phyloP scores from a whole-genome alignment of 2,329 filamentous ascomycete genomes.

The Phialophora chinensis region DNA sequence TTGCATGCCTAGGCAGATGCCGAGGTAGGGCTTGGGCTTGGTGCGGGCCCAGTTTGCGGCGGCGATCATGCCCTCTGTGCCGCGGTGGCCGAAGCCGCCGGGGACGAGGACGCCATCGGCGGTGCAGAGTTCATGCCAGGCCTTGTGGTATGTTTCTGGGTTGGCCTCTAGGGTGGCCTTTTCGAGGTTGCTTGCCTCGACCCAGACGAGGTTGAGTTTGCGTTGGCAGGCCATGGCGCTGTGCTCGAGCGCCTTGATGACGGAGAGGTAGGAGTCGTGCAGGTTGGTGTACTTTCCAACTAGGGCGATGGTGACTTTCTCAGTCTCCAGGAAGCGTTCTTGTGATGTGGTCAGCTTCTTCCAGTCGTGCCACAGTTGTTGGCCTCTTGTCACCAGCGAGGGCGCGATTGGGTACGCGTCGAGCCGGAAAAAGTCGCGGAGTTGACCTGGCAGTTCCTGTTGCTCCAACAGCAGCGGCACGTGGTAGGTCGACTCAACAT shows the following conservation, averaged over 20 bases:
- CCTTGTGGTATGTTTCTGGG: conserved; percentile 78
- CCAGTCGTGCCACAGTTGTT: conserved; percentile 79
- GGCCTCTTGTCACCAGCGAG: conserved; percentile 66
- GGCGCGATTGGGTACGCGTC: conserved; percentile 61
- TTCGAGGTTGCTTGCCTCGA: conserved; percentile 86
- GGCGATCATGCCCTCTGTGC: conserved; percentile 87
- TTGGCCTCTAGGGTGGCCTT: conserved; percentile 64
- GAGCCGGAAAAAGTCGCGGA: conserved; percentile 70
- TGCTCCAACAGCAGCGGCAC: conserved; percentile 89
- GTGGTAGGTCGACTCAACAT: conserved; percentile 90
- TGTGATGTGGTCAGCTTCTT: conserved; percentile 71
- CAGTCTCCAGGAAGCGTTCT: conserved; percentile 65
- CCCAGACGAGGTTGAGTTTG: conserved; percentile 80
- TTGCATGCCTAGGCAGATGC: conserved; percentile 92
- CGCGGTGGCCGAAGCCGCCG: conserved; percentile 81
- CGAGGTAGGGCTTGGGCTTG: conserved; percentile 80
- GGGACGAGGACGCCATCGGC: conserved; percentile 61
- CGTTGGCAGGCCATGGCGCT: conserved; percentile 82
- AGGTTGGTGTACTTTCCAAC: conserved; percentile 91
- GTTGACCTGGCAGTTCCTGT: conserved; percentile 73
- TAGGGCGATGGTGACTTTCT: conserved; percentile 76
- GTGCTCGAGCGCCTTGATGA: conserved; percentile 88
- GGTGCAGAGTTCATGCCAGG: conserved; percentile 79
- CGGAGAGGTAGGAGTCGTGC: conserved; percentile 83
- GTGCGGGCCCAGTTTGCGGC: conserved; percentile 86